Base-by-base conservation (phyloP, 768 basidiomycete genomes). In the Xanthoconium stramineum region DNA sequence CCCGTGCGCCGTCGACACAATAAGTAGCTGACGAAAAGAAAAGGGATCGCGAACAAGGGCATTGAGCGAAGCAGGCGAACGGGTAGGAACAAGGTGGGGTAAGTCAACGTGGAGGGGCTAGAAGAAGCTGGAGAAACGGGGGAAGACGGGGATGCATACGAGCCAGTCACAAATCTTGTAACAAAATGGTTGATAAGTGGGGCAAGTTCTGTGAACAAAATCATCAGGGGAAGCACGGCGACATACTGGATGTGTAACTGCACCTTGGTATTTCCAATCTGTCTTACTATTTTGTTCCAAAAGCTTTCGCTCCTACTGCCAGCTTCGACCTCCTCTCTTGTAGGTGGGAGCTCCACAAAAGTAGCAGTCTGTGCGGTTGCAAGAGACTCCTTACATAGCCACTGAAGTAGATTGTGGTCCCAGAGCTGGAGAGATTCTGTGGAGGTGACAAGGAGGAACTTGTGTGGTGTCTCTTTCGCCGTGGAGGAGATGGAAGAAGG, bases 11-110 rank as follows among this genome's bases (percentile, higher is more conserved):
- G 89, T 92, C 0, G 85, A 88, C 7, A 76, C 79, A 5, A 96
- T 81, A 44, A 95, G 81, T 29, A 97, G 70, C 66, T 97, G 91
- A 37, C 88, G 80, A 73, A 97, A 92, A 0, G 93, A 94, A 67
- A 95, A 96, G 0, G 85, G 71, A 65, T 95, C 93, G 6, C 91
- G 83, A 55, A 77, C 74, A 0, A 86, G 75, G 15, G 70, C 67
- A 24, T 75, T 69, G 9, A 75, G 64, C 20, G 71, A 61, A 29
- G 71, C 57, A 6, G 76, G 62, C 29, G 70, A 59, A 47, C 67
- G 60, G 2, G 52, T 20, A 19, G 67, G 67, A 37, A 62, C 6
- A 32, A 35, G 14, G 37, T 57, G n/a, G 28, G 68, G 69, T 20
- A 72, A 49, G 12, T 70, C 12, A 47, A 48, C 29, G 46, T 7